phyloP scores from a whole-genome alignment of 345 rosid species.

The Firmiana major region DNA sequence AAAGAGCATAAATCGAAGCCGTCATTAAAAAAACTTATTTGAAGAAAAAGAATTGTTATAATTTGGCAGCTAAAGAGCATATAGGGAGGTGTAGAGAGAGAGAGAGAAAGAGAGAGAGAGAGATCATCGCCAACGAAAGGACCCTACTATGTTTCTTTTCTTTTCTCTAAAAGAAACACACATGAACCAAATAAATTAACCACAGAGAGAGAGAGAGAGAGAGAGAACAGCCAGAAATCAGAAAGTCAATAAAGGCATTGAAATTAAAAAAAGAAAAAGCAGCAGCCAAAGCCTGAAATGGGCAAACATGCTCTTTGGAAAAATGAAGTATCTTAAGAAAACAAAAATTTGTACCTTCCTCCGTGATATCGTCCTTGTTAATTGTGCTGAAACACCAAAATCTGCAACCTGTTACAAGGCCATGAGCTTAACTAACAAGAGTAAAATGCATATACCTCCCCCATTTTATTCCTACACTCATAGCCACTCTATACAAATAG shows the following conservation, averaged over 20 bases:
- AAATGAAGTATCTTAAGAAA: constrained; percentile 10
- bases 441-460: constrained; percentile 4
- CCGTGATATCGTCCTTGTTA: constrained; percentile 96
- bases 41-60: neutral
- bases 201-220: neutral
- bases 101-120: neutral
- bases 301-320: neutral
- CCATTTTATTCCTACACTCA: constrained; percentile 5
- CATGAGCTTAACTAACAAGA: constrained; percentile 26
- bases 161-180: neutral
- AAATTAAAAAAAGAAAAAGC: neutral
- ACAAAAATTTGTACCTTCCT: constrained; percentile 68
- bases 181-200: neutral
- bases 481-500: constrained; percentile 8
- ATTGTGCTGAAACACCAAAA: constrained; percentile 99
- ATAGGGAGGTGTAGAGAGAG: neutral
- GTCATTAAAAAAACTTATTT: neutral
- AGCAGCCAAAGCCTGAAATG: neutral
- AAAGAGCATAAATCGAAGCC: neutral
- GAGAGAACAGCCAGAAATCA: neutral
- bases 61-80: neutral
- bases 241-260: neutral
- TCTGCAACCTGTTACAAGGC: constrained; percentile 81
- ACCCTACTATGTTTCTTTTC: neutral
- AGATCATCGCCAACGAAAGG: neutral